Evolutionary conservation across 306 rosid species (phyloP).

Genomic region (Prunus armeniaca): DNA sequence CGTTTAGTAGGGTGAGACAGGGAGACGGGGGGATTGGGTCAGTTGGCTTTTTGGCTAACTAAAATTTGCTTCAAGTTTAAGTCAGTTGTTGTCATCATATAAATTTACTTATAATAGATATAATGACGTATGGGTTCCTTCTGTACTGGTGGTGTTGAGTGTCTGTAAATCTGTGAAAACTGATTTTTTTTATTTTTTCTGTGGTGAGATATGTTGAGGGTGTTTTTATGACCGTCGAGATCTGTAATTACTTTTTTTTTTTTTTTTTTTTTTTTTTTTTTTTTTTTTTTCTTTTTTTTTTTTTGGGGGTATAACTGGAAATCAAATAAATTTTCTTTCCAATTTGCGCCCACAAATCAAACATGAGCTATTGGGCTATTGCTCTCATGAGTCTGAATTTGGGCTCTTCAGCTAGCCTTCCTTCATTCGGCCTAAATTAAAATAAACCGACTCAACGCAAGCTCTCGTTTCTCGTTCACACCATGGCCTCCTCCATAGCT

Average conservation of each 20-base stretch:
- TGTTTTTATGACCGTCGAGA: not conserved
- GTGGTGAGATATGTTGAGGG: not conserved
- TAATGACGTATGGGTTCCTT: not conserved
- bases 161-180: conserved; percentile 15
- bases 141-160: not conserved
- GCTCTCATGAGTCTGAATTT: no score
- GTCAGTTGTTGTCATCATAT: conserved; percentile 16
- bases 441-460: no score
- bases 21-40: conserved; percentile 20
- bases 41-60: conserved; percentile 43
- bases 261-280: not conserved
- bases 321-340: no score
- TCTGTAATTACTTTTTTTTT: not conserved
- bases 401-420: no score
- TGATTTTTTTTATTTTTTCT: not conserved
- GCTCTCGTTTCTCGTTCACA: not conserved
- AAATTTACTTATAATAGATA: conserved; percentile 1
- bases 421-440: no score
- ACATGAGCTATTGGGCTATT: no score
- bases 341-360: no score
- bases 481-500: conserved; percentile 42
- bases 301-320: not conserved
- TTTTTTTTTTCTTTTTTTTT: not conserved
- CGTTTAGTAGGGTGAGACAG: conserved; percentile 17
- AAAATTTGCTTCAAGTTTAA: conserved; percentile 24